phyloP scores from a whole-genome alignment of 148 eudicot species.

The Persicaria tinctoria region DNA sequence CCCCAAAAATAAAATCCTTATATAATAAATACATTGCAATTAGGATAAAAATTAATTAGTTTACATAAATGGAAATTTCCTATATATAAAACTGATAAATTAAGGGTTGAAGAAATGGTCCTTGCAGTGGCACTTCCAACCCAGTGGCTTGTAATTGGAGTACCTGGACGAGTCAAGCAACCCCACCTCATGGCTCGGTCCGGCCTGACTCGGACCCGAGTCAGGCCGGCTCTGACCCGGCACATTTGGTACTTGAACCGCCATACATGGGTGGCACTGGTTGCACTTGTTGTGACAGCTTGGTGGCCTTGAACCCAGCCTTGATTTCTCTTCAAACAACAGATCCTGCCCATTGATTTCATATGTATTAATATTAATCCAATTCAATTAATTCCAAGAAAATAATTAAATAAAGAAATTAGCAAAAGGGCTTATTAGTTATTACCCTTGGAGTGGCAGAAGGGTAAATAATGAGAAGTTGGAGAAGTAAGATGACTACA shows the following conservation, averaged over 20 bases:
- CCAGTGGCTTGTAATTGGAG: conserved; percentile 93
- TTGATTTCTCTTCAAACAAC: conserved; percentile 56
- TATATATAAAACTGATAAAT: background rate
- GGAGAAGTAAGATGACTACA: conserved; percentile 1
- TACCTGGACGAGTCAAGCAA: conserved; percentile 30
- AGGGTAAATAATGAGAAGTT: conserved; percentile 18
- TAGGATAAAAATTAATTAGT: background rate
- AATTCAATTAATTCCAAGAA: background rate
- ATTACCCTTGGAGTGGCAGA: conserved; percentile 38
- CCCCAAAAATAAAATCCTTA: background rate
- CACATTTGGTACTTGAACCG: conserved; percentile 66
- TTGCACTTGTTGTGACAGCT: conserved; percentile 96
- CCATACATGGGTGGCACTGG: conserved; percentile 85
- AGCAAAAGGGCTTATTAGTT: background rate
- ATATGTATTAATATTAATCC: background rate
- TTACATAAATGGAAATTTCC: background rate
- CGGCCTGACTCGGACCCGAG: background rate
- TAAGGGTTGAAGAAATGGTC: conserved; percentile 66
- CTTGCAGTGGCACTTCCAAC: conserved; percentile 79
- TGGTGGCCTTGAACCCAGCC: conserved; percentile 88
- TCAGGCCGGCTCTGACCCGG: conserved; percentile 38
- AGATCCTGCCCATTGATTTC: conserved; percentile 27
- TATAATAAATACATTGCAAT: background rate
- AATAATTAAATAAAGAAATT: background rate
- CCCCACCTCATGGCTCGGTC: conserved; percentile 6